Conservation (phyloP, 495 filamentous ascomycete species). For the Parathielavia appendiculata region DNA sequence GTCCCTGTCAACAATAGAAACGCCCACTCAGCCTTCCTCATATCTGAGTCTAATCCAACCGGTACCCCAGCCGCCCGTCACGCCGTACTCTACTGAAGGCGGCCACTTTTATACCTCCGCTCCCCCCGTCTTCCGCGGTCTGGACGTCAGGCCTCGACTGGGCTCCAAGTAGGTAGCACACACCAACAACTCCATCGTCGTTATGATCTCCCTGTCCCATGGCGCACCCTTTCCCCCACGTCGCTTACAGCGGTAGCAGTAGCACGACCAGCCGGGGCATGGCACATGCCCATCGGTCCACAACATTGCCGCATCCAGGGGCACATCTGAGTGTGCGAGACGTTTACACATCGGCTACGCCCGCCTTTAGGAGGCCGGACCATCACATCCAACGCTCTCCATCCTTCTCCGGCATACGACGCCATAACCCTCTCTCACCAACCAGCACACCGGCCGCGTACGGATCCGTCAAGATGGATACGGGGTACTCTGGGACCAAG, state of each 20-base stretch:
- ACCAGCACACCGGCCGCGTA: constrained; percentile 41
- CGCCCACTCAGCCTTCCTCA: constrained; percentile 41
- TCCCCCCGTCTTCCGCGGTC: constrained; percentile 40
- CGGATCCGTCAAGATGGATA: constrained; percentile 46
- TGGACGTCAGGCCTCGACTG: constrained; percentile 49
- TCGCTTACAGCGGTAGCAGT: constrained; percentile 42
- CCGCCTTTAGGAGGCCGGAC: constrained; percentile 46
- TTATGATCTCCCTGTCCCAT: constrained; percentile 22
- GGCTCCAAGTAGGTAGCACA: constrained; percentile 46
- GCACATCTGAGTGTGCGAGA: constrained; percentile 46
- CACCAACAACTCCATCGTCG: constrained; percentile 7
- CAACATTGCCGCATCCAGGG: constrained; percentile 45
- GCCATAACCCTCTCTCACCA: constrained; percentile 47
- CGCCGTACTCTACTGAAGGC: constrained; percentile 43
- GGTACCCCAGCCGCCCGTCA: constrained; percentile 40
- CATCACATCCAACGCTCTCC: constrained; percentile 46
- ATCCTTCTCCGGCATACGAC: constrained; percentile 43
- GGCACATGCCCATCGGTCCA: constrained; percentile 51
- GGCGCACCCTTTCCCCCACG: constrained; percentile 26
- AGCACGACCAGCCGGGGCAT: constrained; percentile 48
- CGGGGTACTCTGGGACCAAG: constrained; percentile 35
- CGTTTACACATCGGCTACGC: constrained; percentile 45
- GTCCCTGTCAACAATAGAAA: constrained; percentile 44
- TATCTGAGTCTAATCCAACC: constrained; percentile 43
- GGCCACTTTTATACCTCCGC: constrained; percentile 40